Evolutionary conservation across 2,329 filamentous ascomycete genomes (phyloP).

Genomic region (Didymella exigua): DNA sequence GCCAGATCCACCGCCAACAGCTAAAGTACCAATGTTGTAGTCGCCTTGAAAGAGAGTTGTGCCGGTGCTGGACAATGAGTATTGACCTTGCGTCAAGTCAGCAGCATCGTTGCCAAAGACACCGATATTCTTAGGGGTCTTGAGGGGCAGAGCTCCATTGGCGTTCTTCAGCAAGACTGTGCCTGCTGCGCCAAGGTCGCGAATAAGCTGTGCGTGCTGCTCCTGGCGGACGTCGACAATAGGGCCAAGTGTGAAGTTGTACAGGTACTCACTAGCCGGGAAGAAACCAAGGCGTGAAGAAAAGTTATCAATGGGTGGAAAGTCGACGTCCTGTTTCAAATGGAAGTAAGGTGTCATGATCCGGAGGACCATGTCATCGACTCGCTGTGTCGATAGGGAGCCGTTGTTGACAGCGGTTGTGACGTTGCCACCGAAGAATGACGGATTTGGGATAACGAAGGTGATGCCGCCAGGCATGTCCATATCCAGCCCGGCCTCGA

Average conservation of each 20-base stretch:
- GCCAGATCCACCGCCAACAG: slow-evolving; percentile 17
- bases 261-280: slow-evolving; percentile 19
- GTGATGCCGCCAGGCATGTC: slow-evolving; percentile 48
- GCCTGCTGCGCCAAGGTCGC: background rate
- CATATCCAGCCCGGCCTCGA: slow-evolving; percentile 58
- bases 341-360: slow-evolving; percentile 55
- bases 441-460: slow-evolving; percentile 21
- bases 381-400: slow-evolving; percentile 44
- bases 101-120: background rate
- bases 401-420: slow-evolving; percentile 49
- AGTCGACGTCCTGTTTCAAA: slow-evolving; percentile 47
- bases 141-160: slow-evolving; percentile 49
- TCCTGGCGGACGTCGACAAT: slow-evolving; percentile 47
- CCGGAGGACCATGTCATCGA: slow-evolving; percentile 55
- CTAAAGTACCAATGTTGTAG: background rate
- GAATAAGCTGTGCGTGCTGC: slow-evolving; percentile 46
- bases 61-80: background rate
- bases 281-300: slow-evolving; percentile 32
- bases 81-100: background rate
- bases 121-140: background rate
- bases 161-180: background rate
- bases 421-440: slow-evolving; percentile 48
- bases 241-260: slow-evolving; percentile 43
- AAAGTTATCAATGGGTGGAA: slow-evolving; percentile 43
- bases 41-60: background rate